phyloP scores from a whole-genome alignment of 228 moss, liverwort and hornwort genomes.

The Sphagnum magellanicum region DNA sequence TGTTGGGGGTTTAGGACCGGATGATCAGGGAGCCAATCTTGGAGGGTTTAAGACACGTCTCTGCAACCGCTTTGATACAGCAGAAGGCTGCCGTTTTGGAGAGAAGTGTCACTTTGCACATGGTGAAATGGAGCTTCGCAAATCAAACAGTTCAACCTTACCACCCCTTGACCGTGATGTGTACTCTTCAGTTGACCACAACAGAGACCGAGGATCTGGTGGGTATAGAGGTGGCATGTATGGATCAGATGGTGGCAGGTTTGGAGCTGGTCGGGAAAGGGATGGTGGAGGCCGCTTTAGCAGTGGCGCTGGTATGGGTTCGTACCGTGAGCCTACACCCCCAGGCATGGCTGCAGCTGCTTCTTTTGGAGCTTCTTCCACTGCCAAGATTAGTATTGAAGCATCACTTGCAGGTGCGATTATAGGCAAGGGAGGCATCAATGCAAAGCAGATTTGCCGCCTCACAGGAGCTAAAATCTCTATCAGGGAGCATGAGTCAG shows the following conservation, averaged over 20 bases:
- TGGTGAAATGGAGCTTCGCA: constrained; percentile 96
- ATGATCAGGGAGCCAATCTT: constrained; percentile 85
- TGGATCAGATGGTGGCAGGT: constrained; percentile 41
- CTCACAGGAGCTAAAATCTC: constrained; percentile 98
- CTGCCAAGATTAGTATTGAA: constrained; percentile 96
- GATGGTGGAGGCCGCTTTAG: constrained; percentile 33
- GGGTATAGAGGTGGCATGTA: constrained; percentile 45
- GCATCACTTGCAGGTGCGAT: constrained; percentile 94
- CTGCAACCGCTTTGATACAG: constrained; percentile 85
- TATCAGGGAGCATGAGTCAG: constrained; percentile 90
- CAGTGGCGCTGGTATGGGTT: constrained; percentile 32
- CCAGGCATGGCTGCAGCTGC: constrained; percentile 92
- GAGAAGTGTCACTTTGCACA: constrained; percentile 99
- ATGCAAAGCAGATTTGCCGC: constrained; percentile 97
- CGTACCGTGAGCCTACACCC: constrained; percentile 80
- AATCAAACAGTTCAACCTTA: constrained; percentile 29
- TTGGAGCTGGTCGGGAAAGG: constrained; percentile 38
- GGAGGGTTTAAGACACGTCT: constrained; percentile 96
- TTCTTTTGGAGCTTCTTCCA: constrained; percentile 91
- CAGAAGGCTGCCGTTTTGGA: constrained; percentile 89
- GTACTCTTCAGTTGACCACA: constrained; percentile 45
- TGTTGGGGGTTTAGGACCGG: constrained; percentile 71
- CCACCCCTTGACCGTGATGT: constrained; percentile 49
- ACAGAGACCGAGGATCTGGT: constrained; percentile 56
- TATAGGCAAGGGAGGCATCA: constrained; percentile 91